Percentiles rank a stretch among this genome's conserved stretches.
phyloP scores from a whole-genome alignment of 2,329 filamentous ascomycete genomes.

The Paradendryphiella salina region DNA sequence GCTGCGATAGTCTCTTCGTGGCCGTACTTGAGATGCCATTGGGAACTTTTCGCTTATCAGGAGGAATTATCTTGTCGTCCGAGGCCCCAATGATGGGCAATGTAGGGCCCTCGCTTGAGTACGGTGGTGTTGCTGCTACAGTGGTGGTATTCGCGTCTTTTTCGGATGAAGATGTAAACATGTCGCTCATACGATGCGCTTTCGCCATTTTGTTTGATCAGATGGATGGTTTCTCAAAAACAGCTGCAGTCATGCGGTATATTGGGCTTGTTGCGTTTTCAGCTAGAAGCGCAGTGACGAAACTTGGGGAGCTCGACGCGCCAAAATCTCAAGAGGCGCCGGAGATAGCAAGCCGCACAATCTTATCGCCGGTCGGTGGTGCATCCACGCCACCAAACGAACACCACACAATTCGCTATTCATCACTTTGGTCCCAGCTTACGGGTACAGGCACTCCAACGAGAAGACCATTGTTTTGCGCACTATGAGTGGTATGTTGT shows the following conservation, averaged over 20 bases:
- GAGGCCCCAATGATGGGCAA: constrained; percentile 18
- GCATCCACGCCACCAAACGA: background rate
- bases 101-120: constrained; percentile 30
- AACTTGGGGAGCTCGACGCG: constrained; percentile 9
- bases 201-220: constrained; percentile 14
- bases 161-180: constrained; percentile 22
- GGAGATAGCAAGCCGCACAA: constrained; percentile 5
- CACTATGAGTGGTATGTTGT: background rate
- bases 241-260: background rate
- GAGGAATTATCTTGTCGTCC: background rate
- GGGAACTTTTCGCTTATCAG: constrained; percentile 17
- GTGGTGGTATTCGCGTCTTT: constrained; percentile 7
- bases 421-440: background rate
- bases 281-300: constrained; percentile 3
- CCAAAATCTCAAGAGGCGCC: constrained; percentile 12
- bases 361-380: constrained; percentile 9
- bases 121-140: constrained; percentile 12
- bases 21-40: background rate
- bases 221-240: too few species aligned
- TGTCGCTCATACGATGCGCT: constrained; percentile 27
- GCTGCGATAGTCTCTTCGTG: constrained; percentile 3
- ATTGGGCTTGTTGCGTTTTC: background rate
- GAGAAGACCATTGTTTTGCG: too few species aligned
- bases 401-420: background rate
- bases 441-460: background rate